Base-by-base conservation (phyloP, 441 rosid genomes). In the Gossypium aridum region DNA sequence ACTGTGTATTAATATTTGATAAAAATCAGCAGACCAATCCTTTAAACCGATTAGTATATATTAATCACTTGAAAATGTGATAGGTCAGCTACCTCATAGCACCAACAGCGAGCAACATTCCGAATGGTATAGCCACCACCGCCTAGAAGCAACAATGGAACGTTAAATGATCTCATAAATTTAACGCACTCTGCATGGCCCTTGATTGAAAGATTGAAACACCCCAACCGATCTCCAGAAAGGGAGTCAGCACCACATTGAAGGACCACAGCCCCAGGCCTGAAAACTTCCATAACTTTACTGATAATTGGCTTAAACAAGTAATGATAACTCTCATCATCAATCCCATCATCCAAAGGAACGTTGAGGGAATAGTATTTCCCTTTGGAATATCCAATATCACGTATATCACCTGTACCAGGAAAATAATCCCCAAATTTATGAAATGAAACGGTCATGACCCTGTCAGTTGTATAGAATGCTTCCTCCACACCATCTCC, bases 401-500 rank as follows among this genome's bases (percentile, higher is more conserved):
- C 95, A 51, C 89, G 90, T 62, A 90, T 71, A 79, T 90, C 92
- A 16, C 95, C 91, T 4, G 92, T 88, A 34, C 95, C 95, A 0
- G 92, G 95, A 81, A 90, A 88, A 79, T 90, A 90, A 74, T 90
- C 95, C 49, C 92, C 95, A 64, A 90, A 90, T 73, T 90, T 88
- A 73, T 90, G 95, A 77, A 90, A 90, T 2, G 92, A 90, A 81
- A 90, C 95, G 37, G 95, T 90, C 95, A 86, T 90, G 64, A 90
- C 92, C 73, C 95, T 87, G 61, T 90, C 92, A 60, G 92, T 87
- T 2, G 95, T 87, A 77, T 88, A 90, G 80, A 90, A 88, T 28
- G 95, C 92, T 80, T 90, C 95, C 77, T 90, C 92, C 75, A 88
- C 92, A 2, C 95, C 95, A 81, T 90, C 92, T 14, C 95, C 91